Conservation (phyloP, 2,329 filamentous ascomycete species). For the Xylogone sp. region DNA sequence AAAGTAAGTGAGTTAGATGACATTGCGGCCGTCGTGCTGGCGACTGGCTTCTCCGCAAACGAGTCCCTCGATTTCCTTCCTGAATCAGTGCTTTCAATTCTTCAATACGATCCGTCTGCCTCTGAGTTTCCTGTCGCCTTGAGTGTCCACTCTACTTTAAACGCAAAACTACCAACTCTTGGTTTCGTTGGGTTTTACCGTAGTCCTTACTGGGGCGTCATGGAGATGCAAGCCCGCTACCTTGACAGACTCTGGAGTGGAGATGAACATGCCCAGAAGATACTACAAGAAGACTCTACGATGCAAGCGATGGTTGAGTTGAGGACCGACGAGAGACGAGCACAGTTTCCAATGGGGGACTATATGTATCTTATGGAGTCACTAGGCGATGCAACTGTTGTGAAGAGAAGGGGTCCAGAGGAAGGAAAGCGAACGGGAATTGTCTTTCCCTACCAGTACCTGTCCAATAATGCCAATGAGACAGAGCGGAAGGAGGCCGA, state of each 20-base stretch:
- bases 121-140: constrained; percentile 58
- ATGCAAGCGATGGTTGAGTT: constrained; percentile 22
- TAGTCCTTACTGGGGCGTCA: constrained; percentile 80
- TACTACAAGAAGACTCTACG: constrained; percentile 17
- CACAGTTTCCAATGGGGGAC: constrained; percentile 81
- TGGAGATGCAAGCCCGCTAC: constrained; percentile 79
- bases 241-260: constrained; percentile 57
- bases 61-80: constrained; percentile 64
- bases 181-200: constrained; percentile 84
- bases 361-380: constrained; percentile 74
- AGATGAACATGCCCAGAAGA: constrained; percentile 18
- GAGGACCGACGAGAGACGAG: constrained; percentile 33
- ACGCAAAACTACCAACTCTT: constrained; percentile 56
- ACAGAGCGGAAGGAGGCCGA: constrained; percentile 40
- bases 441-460: constrained; percentile 43
- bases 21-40: constrained; percentile 66
- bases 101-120: constrained; percentile 51
- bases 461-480: constrained; percentile 32
- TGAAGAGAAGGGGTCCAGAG: constrained; percentile 37
- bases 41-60: constrained; percentile 69
- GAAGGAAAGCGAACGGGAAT: constrained; percentile 34
- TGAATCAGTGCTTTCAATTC: constrained; percentile 44
- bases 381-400: constrained; percentile 55
- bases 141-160: constrained; percentile 62
- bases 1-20: constrained; percentile 39